phyloP scores from a whole-genome alignment of 768 basidiomycete species.

The Mycena polygramma region DNA sequence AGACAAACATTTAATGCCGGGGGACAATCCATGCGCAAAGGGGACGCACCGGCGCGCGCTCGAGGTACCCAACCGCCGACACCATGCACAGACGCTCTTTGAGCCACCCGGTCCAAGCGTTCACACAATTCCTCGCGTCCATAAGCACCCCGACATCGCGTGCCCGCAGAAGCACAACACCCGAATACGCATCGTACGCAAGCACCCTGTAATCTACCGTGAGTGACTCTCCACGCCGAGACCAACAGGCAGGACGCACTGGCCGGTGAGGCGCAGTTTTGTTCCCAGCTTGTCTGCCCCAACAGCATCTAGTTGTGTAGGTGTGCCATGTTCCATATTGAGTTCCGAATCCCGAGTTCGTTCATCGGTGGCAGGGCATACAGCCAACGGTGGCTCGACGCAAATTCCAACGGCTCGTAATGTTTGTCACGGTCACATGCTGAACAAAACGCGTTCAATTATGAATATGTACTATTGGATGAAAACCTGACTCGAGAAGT shows the following conservation, averaged over 20 bases:
- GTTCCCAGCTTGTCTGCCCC: constrained; percentile 54
- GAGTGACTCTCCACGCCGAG: not conserved
- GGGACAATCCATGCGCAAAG: constrained; percentile 4
- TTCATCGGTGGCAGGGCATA: not conserved
- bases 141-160: constrained; percentile 66
- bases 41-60: constrained; percentile 57
- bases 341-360: constrained; percentile 30
- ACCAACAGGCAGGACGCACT: constrained; percentile 53
- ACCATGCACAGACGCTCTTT: constrained; percentile 64
- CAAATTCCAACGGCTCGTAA: not conserved
- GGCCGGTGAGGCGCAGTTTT: constrained; percentile 72
- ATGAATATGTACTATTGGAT: not conserved
- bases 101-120: constrained; percentile 61
- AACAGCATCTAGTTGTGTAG: constrained; percentile 58
- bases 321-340: constrained; percentile 61
- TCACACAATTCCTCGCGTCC: constrained; percentile 67
- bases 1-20: constrained; percentile 25
- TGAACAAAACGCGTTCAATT: constrained; percentile 5
- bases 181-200: constrained; percentile 64
- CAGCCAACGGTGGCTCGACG: not conserved
- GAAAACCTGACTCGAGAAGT: too few species aligned
- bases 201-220: constrained; percentile 59
- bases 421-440: not conserved
- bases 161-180: constrained; percentile 63
- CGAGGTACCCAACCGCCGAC: constrained; percentile 72